phyloP scores from a whole-genome alignment of 164 flowering plant species.

The Vitis rotundifolia region DNA sequence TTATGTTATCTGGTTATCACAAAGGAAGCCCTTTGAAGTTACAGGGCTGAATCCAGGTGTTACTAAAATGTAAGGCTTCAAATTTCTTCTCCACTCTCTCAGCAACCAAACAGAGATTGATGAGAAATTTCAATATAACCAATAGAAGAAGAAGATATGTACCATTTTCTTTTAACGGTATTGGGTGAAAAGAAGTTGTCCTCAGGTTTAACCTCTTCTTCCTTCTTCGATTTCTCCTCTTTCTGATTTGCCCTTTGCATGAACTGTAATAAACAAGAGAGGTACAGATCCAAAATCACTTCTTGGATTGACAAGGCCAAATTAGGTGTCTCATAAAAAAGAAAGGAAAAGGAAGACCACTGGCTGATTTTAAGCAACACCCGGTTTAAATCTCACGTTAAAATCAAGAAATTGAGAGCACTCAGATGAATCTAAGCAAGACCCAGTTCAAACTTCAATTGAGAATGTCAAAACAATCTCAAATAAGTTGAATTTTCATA shows the following conservation, averaged over 20 bases:
- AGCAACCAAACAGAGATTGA: not conserved
- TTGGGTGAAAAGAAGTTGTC: slow-evolving; percentile 34
- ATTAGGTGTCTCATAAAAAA: not conserved
- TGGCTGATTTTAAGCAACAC: not conserved
- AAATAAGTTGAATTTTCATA: not conserved
- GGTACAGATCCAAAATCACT: too few relatives aligned
- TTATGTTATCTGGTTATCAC: too few relatives aligned
- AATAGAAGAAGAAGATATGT: slow-evolving; percentile 5
- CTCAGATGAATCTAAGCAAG: slow-evolving; percentile 13
- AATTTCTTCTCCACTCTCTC: not conserved
- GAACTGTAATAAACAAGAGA: slow-evolving; percentile 40
- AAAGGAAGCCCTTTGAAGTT: too few relatives aligned
- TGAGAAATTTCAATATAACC: not conserved
- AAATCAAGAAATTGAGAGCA: slow-evolving; percentile 9
- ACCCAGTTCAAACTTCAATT: slow-evolving; percentile 9
- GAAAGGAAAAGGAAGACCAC: not conserved
- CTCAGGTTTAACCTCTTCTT: slow-evolving; percentile 55
- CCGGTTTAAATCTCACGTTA: not conserved
- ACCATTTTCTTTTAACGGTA: slow-evolving; percentile 62
- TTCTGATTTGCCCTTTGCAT: slow-evolving; percentile 80
- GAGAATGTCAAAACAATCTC: not conserved
- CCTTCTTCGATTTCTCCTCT: slow-evolving; percentile 59
- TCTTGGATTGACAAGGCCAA: too few relatives aligned
- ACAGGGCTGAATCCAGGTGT: too few relatives aligned
- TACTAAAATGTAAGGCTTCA: not conserved